phyloP scores from a whole-genome alignment of 2,329 filamentous ascomycete genomes.

The Penicillium sp. region DNA sequence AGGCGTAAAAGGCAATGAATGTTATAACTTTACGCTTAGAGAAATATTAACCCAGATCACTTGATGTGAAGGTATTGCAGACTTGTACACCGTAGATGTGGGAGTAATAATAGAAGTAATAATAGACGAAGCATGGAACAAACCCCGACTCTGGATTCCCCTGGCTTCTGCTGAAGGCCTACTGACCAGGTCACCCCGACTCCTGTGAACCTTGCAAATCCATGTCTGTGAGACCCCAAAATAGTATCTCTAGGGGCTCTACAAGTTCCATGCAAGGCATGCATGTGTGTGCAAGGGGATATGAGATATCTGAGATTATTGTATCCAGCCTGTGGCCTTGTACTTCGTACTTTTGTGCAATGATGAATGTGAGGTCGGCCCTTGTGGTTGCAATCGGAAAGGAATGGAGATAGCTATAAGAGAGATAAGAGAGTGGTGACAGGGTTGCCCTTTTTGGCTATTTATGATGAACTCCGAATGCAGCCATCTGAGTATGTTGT shows the following conservation, averaged over 20 bases:
- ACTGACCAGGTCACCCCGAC: not conserved
- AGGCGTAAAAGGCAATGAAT: not conserved
- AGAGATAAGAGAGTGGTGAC: not conserved
- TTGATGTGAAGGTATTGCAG: not conserved
- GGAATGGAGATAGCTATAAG: not conserved
- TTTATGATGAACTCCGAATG: not conserved
- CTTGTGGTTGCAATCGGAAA: not conserved
- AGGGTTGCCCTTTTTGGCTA: not conserved
- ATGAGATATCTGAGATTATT: not conserved
- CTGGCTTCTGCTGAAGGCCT: not conserved
- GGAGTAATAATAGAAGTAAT: not conserved
- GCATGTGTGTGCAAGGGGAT: slow-evolving; percentile 2
- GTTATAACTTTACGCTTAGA: not conserved
- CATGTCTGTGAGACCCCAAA: not conserved
- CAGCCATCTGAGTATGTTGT: slow-evolving; percentile 1
- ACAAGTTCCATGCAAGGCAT: not conserved
- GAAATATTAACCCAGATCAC: not conserved
- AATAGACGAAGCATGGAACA: not conserved
- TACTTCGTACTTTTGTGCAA: not conserved
- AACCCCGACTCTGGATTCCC: not conserved
- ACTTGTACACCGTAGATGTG: not conserved
- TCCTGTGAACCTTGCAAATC: not conserved
- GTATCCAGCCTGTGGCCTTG: not conserved
- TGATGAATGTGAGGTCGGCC: not conserved
- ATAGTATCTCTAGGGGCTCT: slow-evolving; percentile 1